Base-by-base conservation (phyloP, 2,329 filamentous ascomycete genomes). In the Penicillium sp. region DNA sequence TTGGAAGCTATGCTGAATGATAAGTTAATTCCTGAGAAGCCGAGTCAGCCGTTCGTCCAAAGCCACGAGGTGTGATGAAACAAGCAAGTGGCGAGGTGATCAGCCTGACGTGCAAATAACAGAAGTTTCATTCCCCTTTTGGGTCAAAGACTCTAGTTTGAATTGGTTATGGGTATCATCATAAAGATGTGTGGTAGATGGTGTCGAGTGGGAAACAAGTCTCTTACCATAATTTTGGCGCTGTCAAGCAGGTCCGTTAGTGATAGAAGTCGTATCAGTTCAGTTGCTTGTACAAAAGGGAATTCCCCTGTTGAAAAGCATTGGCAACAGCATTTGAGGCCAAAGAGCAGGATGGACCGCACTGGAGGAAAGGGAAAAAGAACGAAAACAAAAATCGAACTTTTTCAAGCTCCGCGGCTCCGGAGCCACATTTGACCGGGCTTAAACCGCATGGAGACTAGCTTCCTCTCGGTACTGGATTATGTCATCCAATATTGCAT, bases 61-160 rank as follows among this genome's bases (percentile, higher is more conserved):
- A n/a, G n/a, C n/a, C n/a, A 37, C 31, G 35, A 30, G 27, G 30
- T 37, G 42, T 44, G 39, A 47, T 36, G 31, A 38, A 47, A 44
- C 37, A 45, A 39, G 36, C 40, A 35, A 48, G 43, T 32, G 16
- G 35, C 38, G 37, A 55, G 46, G 48, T 55, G 48, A 74, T 92
- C 85, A 92, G 85, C 87, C 85, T 92, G 85, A 92, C 85, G 84
- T 90, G 81, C 78, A 81, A 68, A 85, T 78, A 74, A 63, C 53
- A 50, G 63, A 67, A 79, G 82, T 90, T 89, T 89, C 85, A 90
- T 82, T 76, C 71, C 74, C 79, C 46, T 41, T 74, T 65, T 35
- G 51, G 83, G 80, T 93, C 86, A 92, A 92, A 93, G 86, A 93
- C 86, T 93, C 86, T 93, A 93, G 85, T 89, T 89, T 75, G 68